Conservation (phyloP, 352 stramenopile species). For the Phytophthora chlamydospora region DNA sequence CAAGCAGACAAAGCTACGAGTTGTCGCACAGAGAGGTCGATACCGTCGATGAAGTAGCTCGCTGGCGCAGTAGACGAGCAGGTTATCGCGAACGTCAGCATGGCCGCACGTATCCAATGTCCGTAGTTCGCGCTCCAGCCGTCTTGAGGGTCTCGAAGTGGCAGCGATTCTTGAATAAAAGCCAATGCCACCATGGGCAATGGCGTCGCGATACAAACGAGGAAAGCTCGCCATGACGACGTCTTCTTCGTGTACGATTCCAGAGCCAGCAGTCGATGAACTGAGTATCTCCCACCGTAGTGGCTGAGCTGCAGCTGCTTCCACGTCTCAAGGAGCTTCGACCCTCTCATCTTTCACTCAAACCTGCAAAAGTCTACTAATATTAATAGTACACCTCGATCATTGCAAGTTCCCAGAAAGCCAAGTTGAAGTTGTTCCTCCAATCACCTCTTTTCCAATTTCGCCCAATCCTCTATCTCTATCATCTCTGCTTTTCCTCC, state of each 20-base stretch:
- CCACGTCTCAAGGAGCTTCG: neutral
- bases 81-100: neutral
- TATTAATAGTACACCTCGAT: too few relatives aligned
- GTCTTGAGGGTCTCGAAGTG: slow-evolving; percentile 9
- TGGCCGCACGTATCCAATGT: slow-evolving; percentile 8
- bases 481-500: slow-evolving; percentile 1
- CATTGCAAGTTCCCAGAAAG: too few relatives aligned
- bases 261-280: slow-evolving; percentile 10
- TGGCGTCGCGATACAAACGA: slow-evolving; percentile 8
- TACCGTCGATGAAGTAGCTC: slow-evolving; percentile 9
- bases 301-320: slow-evolving; percentile 11
- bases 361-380: too few relatives aligned
- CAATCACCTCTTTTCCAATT: slow-evolving; percentile 11
- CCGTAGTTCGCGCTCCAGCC: slow-evolving; percentile 11
- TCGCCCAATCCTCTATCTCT: slow-evolving; percentile 12
- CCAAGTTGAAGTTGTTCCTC: neutral
- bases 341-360: too few relatives aligned
- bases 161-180: slow-evolving; percentile 6
- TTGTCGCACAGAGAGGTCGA: neutral
- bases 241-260: slow-evolving; percentile 10
- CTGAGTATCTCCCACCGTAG: slow-evolving; percentile 13
- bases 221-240: neutral
- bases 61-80: neutral
- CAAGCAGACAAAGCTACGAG: slow-evolving; percentile 1
- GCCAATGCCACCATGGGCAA: slow-evolving; percentile 2